phyloP scores from a whole-genome alignment of 148 eudicot genomes.

The Euryodendron excelsum region DNA sequence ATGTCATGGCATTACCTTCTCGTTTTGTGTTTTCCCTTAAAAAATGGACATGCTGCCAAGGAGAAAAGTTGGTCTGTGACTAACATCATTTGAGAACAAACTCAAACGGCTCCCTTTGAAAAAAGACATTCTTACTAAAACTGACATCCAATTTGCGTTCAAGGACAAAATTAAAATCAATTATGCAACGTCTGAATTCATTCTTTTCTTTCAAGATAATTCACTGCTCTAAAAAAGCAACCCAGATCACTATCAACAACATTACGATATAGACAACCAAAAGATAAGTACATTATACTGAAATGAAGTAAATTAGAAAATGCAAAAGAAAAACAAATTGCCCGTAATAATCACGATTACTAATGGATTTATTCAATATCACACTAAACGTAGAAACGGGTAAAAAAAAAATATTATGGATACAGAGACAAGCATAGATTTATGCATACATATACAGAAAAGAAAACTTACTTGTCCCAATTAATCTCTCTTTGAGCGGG shows the following conservation, averaged over 20 bases:
- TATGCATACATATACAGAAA: not conserved
- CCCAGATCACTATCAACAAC: not conserved
- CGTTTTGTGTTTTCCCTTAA: not conserved
- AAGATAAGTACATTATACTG: not conserved
- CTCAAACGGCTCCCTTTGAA: not conserved
- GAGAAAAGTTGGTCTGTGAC: not conserved
- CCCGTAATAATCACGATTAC: not conserved
- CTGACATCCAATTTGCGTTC: not conserved
- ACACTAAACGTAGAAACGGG: not conserved
- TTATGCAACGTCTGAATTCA: not conserved
- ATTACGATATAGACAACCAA: not conserved
- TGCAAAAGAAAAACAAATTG: not conserved
- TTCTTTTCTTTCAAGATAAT: not conserved
- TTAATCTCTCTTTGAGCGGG: slow-evolving; percentile 80
- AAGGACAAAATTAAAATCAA: not conserved
- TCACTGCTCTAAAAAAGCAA: not conserved
- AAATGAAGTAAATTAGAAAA: not conserved
- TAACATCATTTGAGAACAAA: too few relatives aligned
- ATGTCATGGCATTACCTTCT: not conserved
- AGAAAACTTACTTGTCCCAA: slow-evolving; percentile 71
- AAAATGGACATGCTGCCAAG: not conserved
- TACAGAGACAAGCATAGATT: not conserved
- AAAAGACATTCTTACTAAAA: not conserved
- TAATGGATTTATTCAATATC: not conserved
- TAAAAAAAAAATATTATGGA: not conserved